A percentile compares a stretch with the other conserved stretches of the same genome.
Evolutionary conservation across 73 alveolate species (phyloP).

Genomic region (Paramecium caudatum): DNA sequence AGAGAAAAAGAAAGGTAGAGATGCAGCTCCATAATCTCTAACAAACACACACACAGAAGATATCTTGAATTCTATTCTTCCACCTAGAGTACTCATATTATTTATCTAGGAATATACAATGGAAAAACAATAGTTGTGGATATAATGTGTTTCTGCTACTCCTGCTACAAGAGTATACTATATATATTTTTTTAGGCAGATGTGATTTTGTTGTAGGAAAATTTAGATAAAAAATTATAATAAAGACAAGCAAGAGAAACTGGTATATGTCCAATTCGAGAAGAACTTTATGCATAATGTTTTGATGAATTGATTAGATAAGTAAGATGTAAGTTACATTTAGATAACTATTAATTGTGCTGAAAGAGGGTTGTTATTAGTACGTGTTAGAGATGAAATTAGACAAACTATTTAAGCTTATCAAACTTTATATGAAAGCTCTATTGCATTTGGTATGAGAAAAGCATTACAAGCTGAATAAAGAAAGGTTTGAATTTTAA

Average conservation of each 20-base stretch:
- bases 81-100: constrained; percentile 68
- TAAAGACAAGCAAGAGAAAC: constrained; percentile 99
- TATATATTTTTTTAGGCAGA: constrained; percentile 82
- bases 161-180: constrained; percentile 70
- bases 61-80: constrained; percentile 74
- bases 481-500: constrained; percentile 50
- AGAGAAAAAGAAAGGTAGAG: constrained; percentile 69
- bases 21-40: constrained; percentile 74
- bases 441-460: constrained; percentile 78
- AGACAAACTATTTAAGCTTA: constrained; percentile 74
- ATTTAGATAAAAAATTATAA: constrained; percentile 97
- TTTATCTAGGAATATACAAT: constrained; percentile 68
- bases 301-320: constrained; percentile 98
- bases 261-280: constrained; percentile 99
- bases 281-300: constrained; percentile 99
- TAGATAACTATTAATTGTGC: constrained; percentile 98
- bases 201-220: constrained; percentile 97
- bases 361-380: constrained; percentile 98
- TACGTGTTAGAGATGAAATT: constrained; percentile 98
- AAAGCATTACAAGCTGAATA: constrained; percentile 74
- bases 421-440: constrained; percentile 75
- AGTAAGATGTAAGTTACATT: constrained; percentile 6
- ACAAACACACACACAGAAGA: constrained; percentile 78
- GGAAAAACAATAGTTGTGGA: constrained; percentile 76
- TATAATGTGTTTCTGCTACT: constrained; percentile 74